Evolutionary conservation across 257 asterid species (phyloP).

Genomic region (Solanum chmielewskii): DNA sequence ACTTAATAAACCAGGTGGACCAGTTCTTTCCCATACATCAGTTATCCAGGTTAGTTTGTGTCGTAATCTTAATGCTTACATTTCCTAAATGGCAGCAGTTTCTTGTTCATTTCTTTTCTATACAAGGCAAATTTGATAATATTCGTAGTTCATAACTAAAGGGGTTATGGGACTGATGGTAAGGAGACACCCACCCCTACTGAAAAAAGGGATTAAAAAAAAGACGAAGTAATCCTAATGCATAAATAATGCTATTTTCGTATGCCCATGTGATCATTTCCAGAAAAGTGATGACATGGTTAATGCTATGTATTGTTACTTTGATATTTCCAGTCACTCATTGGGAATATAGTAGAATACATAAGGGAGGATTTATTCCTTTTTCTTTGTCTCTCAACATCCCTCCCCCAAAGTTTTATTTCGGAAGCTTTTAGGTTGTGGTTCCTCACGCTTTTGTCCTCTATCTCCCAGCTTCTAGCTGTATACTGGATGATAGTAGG

Average conservation of each 20-base stretch:
- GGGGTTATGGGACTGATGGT: background rate
- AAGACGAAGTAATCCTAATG: background rate
- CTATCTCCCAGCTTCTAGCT: background rate
- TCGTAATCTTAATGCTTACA: background rate
- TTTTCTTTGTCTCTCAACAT: background rate
- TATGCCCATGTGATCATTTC: background rate
- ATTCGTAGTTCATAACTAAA: background rate
- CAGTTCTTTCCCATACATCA: constrained; percentile 55
- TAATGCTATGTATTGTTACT: background rate
- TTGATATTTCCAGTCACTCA: background rate
- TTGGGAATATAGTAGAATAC: background rate
- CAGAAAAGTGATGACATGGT: background rate
- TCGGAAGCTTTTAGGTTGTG: background rate
- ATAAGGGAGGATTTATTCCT: background rate
- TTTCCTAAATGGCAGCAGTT: background rate
- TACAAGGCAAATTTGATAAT: background rate
- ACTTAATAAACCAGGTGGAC: constrained; percentile 85
- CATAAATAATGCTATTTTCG: background rate
- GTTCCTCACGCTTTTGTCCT: background rate
- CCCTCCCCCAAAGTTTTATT: background rate
- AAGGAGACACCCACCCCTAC: background rate
- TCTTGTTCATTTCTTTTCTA: background rate
- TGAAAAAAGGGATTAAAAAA: background rate
- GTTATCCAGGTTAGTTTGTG: constrained; percentile 49
- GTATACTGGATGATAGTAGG: background rate